Percentiles rank a stretch among this genome's conserved stretches.
These are phyloP conservation scores for Ajuga reptans DNA, from an alignment of 305 asterid genomes.

Conservation along the genomic window DNA sequence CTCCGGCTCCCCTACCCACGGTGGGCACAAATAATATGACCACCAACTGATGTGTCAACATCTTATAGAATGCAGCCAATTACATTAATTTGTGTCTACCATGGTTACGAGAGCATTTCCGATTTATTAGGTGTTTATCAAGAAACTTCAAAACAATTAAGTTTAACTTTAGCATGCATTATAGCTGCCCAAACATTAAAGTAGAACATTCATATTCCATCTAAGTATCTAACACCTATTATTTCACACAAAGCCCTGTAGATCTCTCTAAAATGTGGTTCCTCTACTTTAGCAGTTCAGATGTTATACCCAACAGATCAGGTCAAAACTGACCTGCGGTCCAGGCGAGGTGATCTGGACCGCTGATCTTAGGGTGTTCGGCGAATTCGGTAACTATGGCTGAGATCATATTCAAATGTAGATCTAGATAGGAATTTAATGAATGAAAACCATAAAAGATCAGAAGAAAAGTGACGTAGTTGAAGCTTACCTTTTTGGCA, in stretches of 20 bases:
- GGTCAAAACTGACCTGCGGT: not conserved
- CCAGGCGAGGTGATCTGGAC: not conserved
- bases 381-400: not conserved
- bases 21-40: no score
- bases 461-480: not conserved
- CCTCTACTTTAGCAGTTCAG: not conserved
- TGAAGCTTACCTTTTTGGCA: slow-evolving; percentile 41
- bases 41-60: no score
- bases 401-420: not conserved
- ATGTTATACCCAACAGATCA: not conserved
- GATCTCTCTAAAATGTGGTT: not conserved
- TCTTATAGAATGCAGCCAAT: no score
- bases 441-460: not conserved
- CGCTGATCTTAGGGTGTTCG: not conserved
- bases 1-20: no score
- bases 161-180: not conserved
- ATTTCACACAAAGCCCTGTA: not conserved
- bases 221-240: not conserved
- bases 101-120: no score
- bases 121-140: not conserved
- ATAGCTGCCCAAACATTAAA: not conserved
- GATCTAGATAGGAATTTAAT: not conserved
- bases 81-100: no score
- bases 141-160: not conserved
- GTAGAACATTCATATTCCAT: not conserved